Evolutionary conservation across 2,329 filamentous ascomycete genomes (phyloP).

Genomic region (Helotiales sp.): DNA sequence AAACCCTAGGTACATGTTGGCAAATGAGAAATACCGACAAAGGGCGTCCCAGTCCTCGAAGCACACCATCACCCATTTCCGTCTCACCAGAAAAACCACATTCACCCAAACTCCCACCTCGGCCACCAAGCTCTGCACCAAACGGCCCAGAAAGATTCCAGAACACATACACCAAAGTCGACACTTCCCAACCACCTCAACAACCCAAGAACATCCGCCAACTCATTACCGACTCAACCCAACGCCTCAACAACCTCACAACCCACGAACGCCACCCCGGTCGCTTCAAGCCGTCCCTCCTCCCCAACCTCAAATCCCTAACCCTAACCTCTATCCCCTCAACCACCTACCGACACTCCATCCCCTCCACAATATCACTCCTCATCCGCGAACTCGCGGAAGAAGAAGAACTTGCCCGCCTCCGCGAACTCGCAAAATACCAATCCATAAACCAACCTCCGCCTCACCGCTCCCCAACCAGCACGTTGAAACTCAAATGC

Average conservation of each 20-base stretch:
- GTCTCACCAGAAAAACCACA: not conserved
- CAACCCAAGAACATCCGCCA: conserved; percentile 12
- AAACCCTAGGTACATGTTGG: conserved; percentile 8
- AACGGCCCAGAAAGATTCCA: conserved; percentile 20
- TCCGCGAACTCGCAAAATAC: conserved; percentile 17
- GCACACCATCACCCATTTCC: conserved; percentile 10
- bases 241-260: conserved; percentile 22
- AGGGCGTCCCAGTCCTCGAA: not conserved
- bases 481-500: conserved; percentile 16
- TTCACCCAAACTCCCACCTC: not conserved
- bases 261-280: conserved; percentile 28
- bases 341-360: conserved; percentile 16
- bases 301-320: conserved; percentile 30
- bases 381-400: conserved; percentile 35
- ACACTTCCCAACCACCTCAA: conserved; percentile 3
- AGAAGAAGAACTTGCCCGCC: conserved; percentile 29
- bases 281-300: conserved; percentile 29
- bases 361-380: conserved; percentile 21
- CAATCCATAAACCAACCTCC: conserved; percentile 1
- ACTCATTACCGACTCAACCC: conserved; percentile 22
- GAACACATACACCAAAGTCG: conserved; percentile 18
- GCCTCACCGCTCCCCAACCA: not conserved
- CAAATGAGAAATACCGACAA: conserved; percentile 1
- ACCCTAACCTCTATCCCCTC: conserved; percentile 29
- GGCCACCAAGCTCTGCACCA: conserved; percentile 11